phyloP scores from a whole-genome alignment of 306 rosid genomes.

The Casuarina glauca region DNA sequence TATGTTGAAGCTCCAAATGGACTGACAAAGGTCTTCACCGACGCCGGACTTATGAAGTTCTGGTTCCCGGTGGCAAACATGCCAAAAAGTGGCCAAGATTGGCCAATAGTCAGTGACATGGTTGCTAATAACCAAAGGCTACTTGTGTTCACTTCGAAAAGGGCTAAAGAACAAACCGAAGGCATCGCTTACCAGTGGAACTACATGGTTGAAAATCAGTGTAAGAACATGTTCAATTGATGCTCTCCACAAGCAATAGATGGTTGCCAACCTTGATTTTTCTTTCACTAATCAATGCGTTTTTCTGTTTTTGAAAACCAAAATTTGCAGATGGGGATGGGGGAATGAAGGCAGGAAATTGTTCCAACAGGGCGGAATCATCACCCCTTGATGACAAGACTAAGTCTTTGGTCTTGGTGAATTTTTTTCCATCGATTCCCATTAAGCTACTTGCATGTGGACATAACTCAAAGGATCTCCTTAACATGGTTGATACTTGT shows the following conservation, averaged over 20 bases:
- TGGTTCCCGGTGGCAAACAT: constrained; percentile 78
- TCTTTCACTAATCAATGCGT: too few species aligned
- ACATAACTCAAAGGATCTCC: constrained; percentile 51
- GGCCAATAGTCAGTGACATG: constrained; percentile 90
- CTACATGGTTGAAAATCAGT: constrained; percentile 85
- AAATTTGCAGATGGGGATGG: constrained; percentile 71
- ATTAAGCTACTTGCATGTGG: constrained; percentile 47
- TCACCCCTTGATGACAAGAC: constrained; percentile 59
- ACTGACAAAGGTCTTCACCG: constrained; percentile 65
- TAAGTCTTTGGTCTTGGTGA: constrained; percentile 75
- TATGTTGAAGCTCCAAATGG: constrained; percentile 79
- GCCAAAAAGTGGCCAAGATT: constrained; percentile 72
- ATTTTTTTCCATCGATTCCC: constrained; percentile 58
- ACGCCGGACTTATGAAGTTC: constrained; percentile 66
- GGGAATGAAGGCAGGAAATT: constrained; percentile 69
- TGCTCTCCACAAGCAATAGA: too few species aligned
- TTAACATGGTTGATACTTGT: constrained; percentile 65
- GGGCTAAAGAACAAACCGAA: constrained; percentile 62
- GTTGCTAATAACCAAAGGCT: constrained; percentile 77
- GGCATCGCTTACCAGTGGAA: constrained; percentile 90
- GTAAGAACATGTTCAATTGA: constrained; percentile 38
- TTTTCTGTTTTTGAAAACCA: too few species aligned
- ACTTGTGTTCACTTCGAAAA: constrained; percentile 64
- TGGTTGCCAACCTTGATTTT: background rate
- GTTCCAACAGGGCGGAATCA: constrained; percentile 78